Evolutionary conservation across 2,329 filamentous ascomycete species (phyloP).

Genomic region (Mycosphaerella sp.): DNA sequence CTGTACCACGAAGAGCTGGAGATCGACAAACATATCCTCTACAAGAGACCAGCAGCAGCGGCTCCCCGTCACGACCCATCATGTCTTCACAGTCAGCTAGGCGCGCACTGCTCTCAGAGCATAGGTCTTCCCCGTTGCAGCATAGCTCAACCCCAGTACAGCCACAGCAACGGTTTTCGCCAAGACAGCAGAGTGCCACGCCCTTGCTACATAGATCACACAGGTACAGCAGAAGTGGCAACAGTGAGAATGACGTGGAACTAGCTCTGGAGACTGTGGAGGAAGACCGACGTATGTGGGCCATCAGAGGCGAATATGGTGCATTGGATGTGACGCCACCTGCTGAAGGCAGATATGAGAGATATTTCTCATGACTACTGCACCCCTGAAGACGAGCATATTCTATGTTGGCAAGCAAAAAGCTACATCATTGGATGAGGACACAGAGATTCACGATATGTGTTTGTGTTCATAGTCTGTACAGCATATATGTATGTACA

Average conservation of each 20-base stretch:
- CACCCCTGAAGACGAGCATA: neutral
- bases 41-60: neutral
- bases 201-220: neutral
- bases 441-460: neutral
- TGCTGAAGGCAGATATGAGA: constrained; percentile 30
- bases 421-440: neutral
- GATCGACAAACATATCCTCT: constrained; percentile 17
- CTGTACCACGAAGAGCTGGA: constrained; percentile 1
- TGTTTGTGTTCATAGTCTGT: neutral
- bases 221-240: constrained; percentile 2
- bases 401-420: neutral
- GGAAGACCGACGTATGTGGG: constrained; percentile 24
- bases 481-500: neutral
- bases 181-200: neutral
- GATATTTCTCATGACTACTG: constrained; percentile 22
- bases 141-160: constrained; percentile 2
- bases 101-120: constrained; percentile 1
- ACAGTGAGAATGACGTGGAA: constrained; percentile 26
- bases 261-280: constrained; percentile 21
- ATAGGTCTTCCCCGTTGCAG: neutral
- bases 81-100: neutral
- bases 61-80: neutral
- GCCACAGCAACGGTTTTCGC: neutral
- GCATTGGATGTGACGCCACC: constrained; percentile 31
- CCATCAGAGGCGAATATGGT: constrained; percentile 19